Percentiles rank a stretch among this genome's conserved stretches.
These are phyloP conservation scores for Aethionema arabicum DNA, from an alignment of 345 rosid species.

Conservation along the genomic window DNA sequence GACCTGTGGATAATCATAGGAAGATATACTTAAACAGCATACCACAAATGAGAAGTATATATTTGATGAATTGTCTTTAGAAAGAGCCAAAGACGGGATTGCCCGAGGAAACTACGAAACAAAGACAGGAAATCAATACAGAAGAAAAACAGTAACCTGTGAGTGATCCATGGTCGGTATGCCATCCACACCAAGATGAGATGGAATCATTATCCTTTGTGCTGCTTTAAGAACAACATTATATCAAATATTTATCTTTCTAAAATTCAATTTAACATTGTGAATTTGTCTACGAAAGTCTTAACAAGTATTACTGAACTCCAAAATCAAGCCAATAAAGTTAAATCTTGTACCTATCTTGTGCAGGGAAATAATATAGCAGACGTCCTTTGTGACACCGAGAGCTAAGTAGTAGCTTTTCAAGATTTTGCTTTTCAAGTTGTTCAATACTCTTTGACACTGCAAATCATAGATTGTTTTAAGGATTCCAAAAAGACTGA, in stretches of 20 bases:
- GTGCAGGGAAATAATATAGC: constrained; percentile 82
- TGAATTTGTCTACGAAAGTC: no score
- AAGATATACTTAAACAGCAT: background rate
- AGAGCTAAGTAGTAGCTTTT: constrained; percentile 63
- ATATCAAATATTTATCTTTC: constrained; percentile 10
- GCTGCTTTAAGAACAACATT: constrained; percentile 43
- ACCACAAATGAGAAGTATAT: background rate
- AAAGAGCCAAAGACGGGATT: constrained; percentile 26
- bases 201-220: constrained; percentile 47
- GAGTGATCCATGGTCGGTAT: constrained; percentile 85
- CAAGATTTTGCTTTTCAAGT: constrained; percentile 53
- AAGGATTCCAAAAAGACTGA: constrained; percentile 2
- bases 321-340: background rate
- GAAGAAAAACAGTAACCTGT: constrained; percentile 49
- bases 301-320: constrained; percentile 14
- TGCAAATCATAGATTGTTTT: constrained; percentile 34
- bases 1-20: constrained; percentile 56
- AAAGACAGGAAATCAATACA: constrained; percentile 12
- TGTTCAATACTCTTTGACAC: constrained; percentile 56
- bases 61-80: background rate
- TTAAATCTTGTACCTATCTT: constrained; percentile 45
- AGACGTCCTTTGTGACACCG: constrained; percentile 92
- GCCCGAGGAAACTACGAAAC: no score
- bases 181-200: constrained; percentile 99
- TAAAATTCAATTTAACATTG: constrained; percentile 2